Conservation (phyloP, 2,329 filamentous ascomycete species). For the Samsoniella hepiali region DNA sequence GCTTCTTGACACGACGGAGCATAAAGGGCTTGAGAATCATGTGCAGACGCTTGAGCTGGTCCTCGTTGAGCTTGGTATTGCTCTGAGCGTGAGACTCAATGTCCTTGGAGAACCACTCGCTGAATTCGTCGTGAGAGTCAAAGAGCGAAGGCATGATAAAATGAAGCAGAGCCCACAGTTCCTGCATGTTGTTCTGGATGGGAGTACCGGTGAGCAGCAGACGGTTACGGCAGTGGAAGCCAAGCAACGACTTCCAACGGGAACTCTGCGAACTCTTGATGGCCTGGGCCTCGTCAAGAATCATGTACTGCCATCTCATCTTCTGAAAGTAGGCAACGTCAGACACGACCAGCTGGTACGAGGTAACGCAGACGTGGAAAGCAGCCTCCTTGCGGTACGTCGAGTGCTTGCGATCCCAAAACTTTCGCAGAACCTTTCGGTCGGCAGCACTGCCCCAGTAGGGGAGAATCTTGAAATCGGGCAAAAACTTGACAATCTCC, state of each 20-base stretch:
- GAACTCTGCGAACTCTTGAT: conserved; percentile 98
- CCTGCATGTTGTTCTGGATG: conserved; percentile 99
- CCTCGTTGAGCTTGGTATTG: conserved; percentile 99
- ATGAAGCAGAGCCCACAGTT: conserved; percentile 94
- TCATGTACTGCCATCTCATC: conserved; percentile 99
- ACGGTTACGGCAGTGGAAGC: conserved; percentile 93
- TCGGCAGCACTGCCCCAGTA: conserved; percentile 97
- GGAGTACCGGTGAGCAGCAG: conserved; percentile 92
- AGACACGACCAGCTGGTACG: conserved; percentile 93
- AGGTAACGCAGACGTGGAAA: conserved; percentile 95
- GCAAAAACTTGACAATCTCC: conserved; percentile 93
- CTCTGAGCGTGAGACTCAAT: conserved; percentile 98
- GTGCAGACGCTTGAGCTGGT: conserved; percentile 92
- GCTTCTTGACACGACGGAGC: conserved; percentile 98
- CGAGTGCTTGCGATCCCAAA: conserved; percentile 97
- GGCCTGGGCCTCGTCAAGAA: conserved; percentile 95
- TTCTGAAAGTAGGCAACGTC: conserved; percentile 98
- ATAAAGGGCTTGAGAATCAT: conserved; percentile 99
- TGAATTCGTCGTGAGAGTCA: conserved; percentile 89
- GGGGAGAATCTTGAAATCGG: conserved; percentile 88
- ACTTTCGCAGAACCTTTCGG: conserved; percentile 93
- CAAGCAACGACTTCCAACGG: conserved; percentile 91
- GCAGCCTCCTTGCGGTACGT: conserved; percentile 91
- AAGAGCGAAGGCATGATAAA: conserved; percentile 99
- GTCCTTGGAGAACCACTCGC: conserved; percentile 91